Base-by-base conservation (phyloP, 2,329 filamentous ascomycete species). In the Ilyonectria robusta region DNA sequence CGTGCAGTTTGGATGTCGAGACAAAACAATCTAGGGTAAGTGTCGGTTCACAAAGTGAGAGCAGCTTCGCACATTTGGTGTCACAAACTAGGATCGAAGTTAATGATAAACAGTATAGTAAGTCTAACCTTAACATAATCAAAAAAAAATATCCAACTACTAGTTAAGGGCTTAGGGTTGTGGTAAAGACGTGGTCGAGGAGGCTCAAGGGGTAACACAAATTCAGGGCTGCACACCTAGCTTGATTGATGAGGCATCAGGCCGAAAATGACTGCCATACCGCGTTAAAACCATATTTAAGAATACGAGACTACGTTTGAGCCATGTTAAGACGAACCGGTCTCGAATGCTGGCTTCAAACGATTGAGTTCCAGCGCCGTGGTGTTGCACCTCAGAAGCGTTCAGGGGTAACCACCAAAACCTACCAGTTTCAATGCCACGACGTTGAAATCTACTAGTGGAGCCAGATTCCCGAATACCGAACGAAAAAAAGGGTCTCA, bases 401-500 rank as follows among this genome's bases (percentile, higher is more conserved):
- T 29, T 59, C 31, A 40, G 44, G 44, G 56, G 56, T 11, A 50
- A 40, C 44, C 15, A 9, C 31, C 11, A 46, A 48, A 19, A 33
- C 2, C 15, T 9, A 3, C 37, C n/a, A 19, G 19, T 29, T 23
- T 29, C n/a, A 13, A 37, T 4, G 31, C 31, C 1, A 48, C 17
- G 15, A 35, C 21, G 35, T 15, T n/a, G 10, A 48, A 13, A 26
- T 59, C 31, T 35, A 26, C 33, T 33, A 15, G 59, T 62, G 59
- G 59, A 40, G 11, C 50, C 19, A 33, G 21, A 15, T 48, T 33
- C 23, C 40, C 26, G 15, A 19, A 55, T 37, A n/a, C 35, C n/a
- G 31, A 44, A 21, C 31, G 3, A 23, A 54, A 47, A 46, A 54
- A 33, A 61, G 48, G 58, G 48, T 21, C 40, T 31, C 19, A 29